Conservation (phyloP, 805 yeast species). For the Candida tibetensis region DNA sequence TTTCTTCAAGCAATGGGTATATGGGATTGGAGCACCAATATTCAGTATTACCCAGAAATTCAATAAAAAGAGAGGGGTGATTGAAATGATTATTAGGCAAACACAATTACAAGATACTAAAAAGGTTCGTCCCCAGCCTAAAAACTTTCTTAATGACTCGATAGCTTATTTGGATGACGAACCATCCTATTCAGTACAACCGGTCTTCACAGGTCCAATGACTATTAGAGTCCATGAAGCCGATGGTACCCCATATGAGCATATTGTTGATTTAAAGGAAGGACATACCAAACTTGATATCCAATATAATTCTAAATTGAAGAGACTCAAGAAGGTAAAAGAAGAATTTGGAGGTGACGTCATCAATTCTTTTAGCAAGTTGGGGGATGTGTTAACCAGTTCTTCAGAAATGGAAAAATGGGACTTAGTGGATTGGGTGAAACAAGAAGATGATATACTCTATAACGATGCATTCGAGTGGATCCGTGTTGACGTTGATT, state of each 20-base stretch:
- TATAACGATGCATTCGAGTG: slow-evolving; percentile 92
- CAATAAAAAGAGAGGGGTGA: slow-evolving; percentile 88
- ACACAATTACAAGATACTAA: slow-evolving; percentile 67
- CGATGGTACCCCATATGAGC: slow-evolving; percentile 98
- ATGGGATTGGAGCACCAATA: slow-evolving; percentile 83
- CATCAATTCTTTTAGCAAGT: slow-evolving; percentile 33
- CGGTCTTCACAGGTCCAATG: slow-evolving; percentile 89
- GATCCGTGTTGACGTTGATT: slow-evolving; percentile 96
- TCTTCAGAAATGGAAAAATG: slow-evolving; percentile 64
- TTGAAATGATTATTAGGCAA: slow-evolving; percentile 93
- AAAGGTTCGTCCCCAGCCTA: slow-evolving; percentile 32
- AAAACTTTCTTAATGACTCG: slow-evolving; percentile 47
- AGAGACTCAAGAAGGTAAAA: slow-evolving; percentile 65
- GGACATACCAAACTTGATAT: slow-evolving; percentile 83
- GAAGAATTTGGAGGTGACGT: slow-evolving; percentile 43
- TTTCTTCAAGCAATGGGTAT: slow-evolving; percentile 93
- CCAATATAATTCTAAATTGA: slow-evolving; percentile 91
- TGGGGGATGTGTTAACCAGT: slow-evolving; percentile 75
- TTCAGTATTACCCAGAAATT: slow-evolving; percentile 88
- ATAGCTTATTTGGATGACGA: slow-evolving; percentile 42
- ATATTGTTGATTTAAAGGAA: slow-evolving; percentile 88
- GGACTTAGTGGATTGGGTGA: slow-evolving; percentile 69
- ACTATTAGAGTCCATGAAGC: slow-evolving; percentile 96
- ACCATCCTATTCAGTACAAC: slow-evolving; percentile 37
- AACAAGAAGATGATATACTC: slow-evolving; percentile 65